Evolutionary conservation across 1,284 basidiomycete species (phyloP).

Genomic region (Golubevia pallescens): DNA sequence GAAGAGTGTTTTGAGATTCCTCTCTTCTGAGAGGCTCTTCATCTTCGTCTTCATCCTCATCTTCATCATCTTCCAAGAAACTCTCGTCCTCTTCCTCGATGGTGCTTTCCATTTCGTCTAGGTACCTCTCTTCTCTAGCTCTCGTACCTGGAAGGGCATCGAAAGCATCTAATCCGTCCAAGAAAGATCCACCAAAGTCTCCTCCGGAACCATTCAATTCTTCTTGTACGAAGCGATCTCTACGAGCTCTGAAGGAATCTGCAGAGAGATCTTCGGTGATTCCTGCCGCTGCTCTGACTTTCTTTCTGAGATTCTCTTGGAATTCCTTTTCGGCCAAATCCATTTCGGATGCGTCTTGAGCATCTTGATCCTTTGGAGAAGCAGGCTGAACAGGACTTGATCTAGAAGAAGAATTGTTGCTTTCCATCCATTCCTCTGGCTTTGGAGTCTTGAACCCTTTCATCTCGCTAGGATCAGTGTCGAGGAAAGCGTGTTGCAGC

Average conservation of each 20-base stretch:
- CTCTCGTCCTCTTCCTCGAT: not conserved
- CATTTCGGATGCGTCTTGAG: not conserved
- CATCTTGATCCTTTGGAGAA: not conserved
- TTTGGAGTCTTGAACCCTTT: too few relatives aligned
- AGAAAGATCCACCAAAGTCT: conserved; percentile 13
- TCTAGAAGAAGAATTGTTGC: too few relatives aligned
- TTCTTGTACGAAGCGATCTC: conserved; percentile 4
- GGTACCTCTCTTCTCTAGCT: too few relatives aligned
- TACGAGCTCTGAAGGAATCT: not conserved
- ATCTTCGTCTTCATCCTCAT: not conserved
- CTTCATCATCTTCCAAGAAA: not conserved
- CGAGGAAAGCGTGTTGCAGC: too few relatives aligned
- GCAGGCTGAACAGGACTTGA: conserved; percentile 5
- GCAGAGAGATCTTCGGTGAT: not conserved
- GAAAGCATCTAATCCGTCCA: conserved; percentile 17
- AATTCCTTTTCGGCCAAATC: not conserved
- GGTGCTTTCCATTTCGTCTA: not conserved
- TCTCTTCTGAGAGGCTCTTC: not conserved
- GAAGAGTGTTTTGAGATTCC: not conserved
- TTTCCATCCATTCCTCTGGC: too few relatives aligned
- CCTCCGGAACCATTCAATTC: too few relatives aligned
- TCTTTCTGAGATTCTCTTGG: not conserved
- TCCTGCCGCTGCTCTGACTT: too few relatives aligned
- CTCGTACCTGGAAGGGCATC: conserved; percentile 12
- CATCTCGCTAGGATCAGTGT: too few relatives aligned